phyloP scores from a whole-genome alignment of 1,139 yeast species.

The Hanseniaspora sp. region DNA sequence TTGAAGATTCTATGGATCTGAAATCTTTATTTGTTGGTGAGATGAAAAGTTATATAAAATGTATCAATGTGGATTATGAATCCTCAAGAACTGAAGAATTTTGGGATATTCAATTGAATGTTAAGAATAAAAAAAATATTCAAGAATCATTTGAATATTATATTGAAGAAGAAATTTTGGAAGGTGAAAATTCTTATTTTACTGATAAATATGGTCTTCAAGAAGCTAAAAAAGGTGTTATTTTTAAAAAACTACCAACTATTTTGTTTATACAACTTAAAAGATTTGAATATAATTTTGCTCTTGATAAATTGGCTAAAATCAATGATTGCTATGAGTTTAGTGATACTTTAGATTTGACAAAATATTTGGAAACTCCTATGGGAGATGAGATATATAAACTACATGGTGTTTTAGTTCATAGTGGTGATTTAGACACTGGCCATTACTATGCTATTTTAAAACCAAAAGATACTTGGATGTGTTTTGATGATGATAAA shows the following conservation, averaged over 20 bases:
- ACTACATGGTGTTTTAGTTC: constrained; percentile 88
- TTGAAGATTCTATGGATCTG: constrained; percentile 78
- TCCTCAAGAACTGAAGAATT: constrained; percentile 86
- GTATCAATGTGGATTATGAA: constrained; percentile 91
- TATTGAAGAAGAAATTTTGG: constrained; percentile 75
- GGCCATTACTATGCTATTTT: constrained; percentile 95
- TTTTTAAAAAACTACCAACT: constrained; percentile 81
- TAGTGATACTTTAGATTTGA: constrained; percentile 70
- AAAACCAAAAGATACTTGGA: constrained; percentile 78
- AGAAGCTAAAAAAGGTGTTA: constrained; percentile 94
- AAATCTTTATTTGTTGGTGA: constrained; percentile 87
- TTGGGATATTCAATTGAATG: constrained; percentile 96
- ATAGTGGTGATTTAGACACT: constrained; percentile 86
- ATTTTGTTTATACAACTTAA: constrained; percentile 86
- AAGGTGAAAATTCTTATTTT: constrained; percentile 91
- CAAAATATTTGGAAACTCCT: constrained; percentile 49
- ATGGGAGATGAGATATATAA: constrained; percentile 64
- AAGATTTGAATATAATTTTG: constrained; percentile 88
- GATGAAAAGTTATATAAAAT: constrained; percentile 88
- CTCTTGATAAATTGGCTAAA: constrained; percentile 78
- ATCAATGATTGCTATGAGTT: constrained; percentile 88
- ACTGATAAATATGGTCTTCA: constrained; percentile 89
- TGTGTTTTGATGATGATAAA: constrained; percentile 85
- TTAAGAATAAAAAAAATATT: constrained; percentile 65
- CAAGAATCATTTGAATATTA: constrained; percentile 73